Evolutionary conservation across 2,329 filamentous ascomycete species (phyloP).

Genomic region (Chaetomium olivaceum): DNA sequence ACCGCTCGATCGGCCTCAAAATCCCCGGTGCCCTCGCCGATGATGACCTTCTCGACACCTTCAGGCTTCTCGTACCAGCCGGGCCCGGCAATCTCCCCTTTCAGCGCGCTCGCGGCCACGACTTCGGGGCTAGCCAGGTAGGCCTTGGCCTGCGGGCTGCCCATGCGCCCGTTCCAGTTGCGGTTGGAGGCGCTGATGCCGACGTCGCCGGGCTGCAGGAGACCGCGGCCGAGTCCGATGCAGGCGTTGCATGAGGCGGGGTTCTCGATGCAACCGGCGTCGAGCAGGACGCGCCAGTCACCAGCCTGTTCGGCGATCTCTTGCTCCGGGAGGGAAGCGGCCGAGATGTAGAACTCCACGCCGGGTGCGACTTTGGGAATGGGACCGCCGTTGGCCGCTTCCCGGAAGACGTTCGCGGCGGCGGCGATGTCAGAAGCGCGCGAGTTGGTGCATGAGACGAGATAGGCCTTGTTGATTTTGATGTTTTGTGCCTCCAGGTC

Average conservation of each 20-base stretch:
- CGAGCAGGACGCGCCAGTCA: constrained; percentile 80
- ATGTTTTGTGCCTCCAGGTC: constrained; percentile 75
- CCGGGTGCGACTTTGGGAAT: constrained; percentile 70
- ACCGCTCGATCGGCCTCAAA: constrained; percentile 63
- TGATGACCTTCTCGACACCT: constrained; percentile 64
- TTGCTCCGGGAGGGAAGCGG: constrained; percentile 79
- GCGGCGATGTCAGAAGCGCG: constrained; percentile 77
- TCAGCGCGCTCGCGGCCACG: constrained; percentile 70
- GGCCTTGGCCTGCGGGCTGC: constrained; percentile 71
- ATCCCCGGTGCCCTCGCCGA: constrained; percentile 71
- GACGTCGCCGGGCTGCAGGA: constrained; percentile 82
- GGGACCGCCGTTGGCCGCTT: constrained; percentile 66
- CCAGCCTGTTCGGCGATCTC: constrained; percentile 73
- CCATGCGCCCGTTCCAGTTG: constrained; percentile 93
- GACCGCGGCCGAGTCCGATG: constrained; percentile 70
- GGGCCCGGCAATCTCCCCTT: constrained; percentile 71
- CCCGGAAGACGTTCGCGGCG: constrained; percentile 81
- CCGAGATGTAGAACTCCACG: constrained; percentile 86
- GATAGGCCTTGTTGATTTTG: constrained; percentile 77
- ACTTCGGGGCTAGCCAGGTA: constrained; percentile 90
- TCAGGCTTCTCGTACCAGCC: constrained; percentile 75
- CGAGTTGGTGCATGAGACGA: constrained; percentile 89
- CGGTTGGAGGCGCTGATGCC: constrained; percentile 83
- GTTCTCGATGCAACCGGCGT: constrained; percentile 68
- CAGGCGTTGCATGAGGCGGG: constrained; percentile 75